phyloP scores from a whole-genome alignment of 768 basidiomycete species.

The Leccinum sublutescens region DNA sequence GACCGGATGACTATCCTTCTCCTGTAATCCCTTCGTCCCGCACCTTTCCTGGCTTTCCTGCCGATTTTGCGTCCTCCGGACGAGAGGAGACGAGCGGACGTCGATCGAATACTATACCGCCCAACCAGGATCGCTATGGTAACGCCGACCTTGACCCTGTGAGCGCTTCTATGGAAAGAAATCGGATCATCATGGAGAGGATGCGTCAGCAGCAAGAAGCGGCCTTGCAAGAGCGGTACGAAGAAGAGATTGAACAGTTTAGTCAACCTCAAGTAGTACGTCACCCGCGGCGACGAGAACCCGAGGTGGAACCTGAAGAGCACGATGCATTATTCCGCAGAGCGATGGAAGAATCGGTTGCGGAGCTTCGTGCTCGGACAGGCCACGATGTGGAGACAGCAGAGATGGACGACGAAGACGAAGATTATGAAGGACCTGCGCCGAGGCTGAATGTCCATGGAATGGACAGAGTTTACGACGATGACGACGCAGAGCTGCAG shows the following conservation, averaged over 20 bases:
- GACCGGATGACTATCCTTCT: slow-evolving; percentile 16
- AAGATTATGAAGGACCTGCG: slow-evolving; percentile 11
- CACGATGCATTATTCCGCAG: slow-evolving; percentile 58
- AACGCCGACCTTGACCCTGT: slow-evolving; percentile 50
- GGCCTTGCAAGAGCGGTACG: slow-evolving; percentile 61
- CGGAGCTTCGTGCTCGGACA: slow-evolving; percentile 16
- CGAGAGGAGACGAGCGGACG: slow-evolving; percentile 15
- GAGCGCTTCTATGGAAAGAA: slow-evolving; percentile 65
- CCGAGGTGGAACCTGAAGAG: slow-evolving; percentile 31
- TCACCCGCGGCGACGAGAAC: not conserved
- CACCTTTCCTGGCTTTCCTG: slow-evolving; percentile 27
- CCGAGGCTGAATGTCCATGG: slow-evolving; percentile 1
- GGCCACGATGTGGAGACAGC: slow-evolving; percentile 20
- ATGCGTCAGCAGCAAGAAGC: slow-evolving; percentile 67
- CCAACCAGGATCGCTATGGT: slow-evolving; percentile 31
- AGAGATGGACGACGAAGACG: slow-evolving; percentile 26
- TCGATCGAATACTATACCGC: slow-evolving; percentile 21
- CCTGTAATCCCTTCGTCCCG: slow-evolving; percentile 28
- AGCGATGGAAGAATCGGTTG: slow-evolving; percentile 33
- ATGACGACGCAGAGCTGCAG: slow-evolving; percentile 85
- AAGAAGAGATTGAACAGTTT: slow-evolving; percentile 36
- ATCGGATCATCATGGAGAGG: slow-evolving; percentile 55
- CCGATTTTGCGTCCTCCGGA: slow-evolving; percentile 6
- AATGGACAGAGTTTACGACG: slow-evolving; percentile 62
- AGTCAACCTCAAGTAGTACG: slow-evolving; percentile 11